Evolutionary conservation across 371 early-diverging fungal genomes (phyloP).

Genomic region (Lichtheimia hyalospora): DNA sequence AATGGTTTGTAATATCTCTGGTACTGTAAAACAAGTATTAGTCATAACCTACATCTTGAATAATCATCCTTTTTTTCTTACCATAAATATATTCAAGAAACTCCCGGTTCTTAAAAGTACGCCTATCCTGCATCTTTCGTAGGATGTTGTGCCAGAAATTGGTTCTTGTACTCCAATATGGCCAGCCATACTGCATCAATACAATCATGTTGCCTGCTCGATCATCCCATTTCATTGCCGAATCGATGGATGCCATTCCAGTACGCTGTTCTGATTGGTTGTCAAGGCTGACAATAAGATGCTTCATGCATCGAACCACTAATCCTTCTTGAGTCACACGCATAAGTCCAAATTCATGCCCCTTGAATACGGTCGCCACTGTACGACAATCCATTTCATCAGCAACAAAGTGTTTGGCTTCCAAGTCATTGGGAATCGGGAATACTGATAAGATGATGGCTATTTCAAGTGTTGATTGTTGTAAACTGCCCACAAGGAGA

Average conservation of each 20-base stretch:
- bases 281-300: conserved; percentile 46
- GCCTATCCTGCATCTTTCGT: conserved; percentile 38
- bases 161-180: conserved; percentile 46
- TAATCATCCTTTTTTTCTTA: conserved; percentile 8
- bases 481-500: conserved; percentile 46
- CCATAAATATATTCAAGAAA: conserved; percentile 49
- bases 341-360: conserved; percentile 52
- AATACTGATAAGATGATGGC: conserved; percentile 51
- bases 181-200: conserved; percentile 54
- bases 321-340: conserved; percentile 47
- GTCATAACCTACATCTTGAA: neutral
- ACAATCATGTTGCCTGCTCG: conserved; percentile 52
- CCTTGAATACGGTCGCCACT: conserved; percentile 35
- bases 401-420: conserved; percentile 36
- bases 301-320: conserved; percentile 49
- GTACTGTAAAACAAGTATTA: conserved; percentile 19
- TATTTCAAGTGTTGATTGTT: conserved; percentile 51
- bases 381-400: conserved; percentile 44
- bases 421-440: conserved; percentile 38
- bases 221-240: conserved; percentile 50
- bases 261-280: conserved; percentile 41
- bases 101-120: conserved; percentile 41
- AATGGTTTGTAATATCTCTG: conserved; percentile 40
- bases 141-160: conserved; percentile 43
- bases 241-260: conserved; percentile 51